phyloP scores from a whole-genome alignment of 2,329 filamentous ascomycete species.

The Penicillium capsulatum region DNA sequence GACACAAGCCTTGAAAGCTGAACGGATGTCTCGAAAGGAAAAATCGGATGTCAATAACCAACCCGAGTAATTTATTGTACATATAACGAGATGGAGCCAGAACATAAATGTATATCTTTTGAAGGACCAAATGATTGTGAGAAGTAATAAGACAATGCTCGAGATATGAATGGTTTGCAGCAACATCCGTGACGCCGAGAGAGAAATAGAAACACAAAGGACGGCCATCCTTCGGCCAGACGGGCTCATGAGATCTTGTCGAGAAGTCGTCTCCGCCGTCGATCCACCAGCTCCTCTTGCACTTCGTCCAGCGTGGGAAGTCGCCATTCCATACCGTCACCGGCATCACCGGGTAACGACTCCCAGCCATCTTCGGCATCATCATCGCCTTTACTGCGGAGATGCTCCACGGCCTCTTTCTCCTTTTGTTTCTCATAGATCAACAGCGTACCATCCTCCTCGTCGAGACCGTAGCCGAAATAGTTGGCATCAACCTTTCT shows the following conservation, averaged over 20 bases:
- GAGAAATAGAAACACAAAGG: slow-evolving; percentile 9
- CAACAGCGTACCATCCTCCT: slow-evolving; percentile 79
- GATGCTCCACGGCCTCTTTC: slow-evolving; percentile 67
- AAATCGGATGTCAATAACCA: slow-evolving; percentile 20
- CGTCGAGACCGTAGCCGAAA: slow-evolving; percentile 89
- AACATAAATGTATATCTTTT: slow-evolving; percentile 8
- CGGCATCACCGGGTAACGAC: slow-evolving; percentile 77
- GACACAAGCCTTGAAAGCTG: slow-evolving; percentile 42
- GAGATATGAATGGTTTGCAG: slow-evolving; percentile 19
- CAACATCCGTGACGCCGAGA: slow-evolving; percentile 25
- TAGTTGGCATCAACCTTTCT: slow-evolving; percentile 87
- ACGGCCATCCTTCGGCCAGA: neutral
- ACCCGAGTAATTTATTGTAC: slow-evolving; percentile 23
- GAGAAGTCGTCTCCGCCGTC: slow-evolving; percentile 74
- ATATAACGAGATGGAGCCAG: slow-evolving; percentile 13
- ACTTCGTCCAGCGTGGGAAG: slow-evolving; percentile 86
- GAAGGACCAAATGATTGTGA: slow-evolving; percentile 7
- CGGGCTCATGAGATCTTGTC: slow-evolving; percentile 64
- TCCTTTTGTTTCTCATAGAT: slow-evolving; percentile 81
- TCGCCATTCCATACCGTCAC: slow-evolving; percentile 77
- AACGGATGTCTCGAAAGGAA: slow-evolving; percentile 32
- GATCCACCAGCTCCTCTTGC: slow-evolving; percentile 86
- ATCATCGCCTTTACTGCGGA: slow-evolving; percentile 58
- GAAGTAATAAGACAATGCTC: slow-evolving; percentile 11
- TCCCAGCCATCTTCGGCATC: slow-evolving; percentile 70